Base-by-base conservation (phyloP, 176 grass and related monocot genomes). In the Elymus sibiricus region DNA sequence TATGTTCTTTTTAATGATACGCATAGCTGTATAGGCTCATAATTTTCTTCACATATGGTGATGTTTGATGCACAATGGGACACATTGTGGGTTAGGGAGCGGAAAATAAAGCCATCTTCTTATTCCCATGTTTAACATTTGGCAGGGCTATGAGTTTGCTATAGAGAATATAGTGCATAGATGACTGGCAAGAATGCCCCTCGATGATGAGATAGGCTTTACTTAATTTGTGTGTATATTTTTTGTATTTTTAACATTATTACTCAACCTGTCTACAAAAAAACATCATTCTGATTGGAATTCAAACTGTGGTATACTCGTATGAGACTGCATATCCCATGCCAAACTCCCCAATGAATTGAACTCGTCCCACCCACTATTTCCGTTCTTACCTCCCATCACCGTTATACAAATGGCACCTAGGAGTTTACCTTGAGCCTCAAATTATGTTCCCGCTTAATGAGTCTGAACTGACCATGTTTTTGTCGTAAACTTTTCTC, bases 311-410 rank as follows among this genome's bases (percentile, higher is more conserved):
- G n/a, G 70, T 58, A 58, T 58, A 40, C 32, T 40, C 16, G 34
- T 69, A 47, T 74, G 70, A 47, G 42, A 43, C 70, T 74, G 42
- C 70, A 74, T 26, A 14, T 71, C 70, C 16, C 70, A 74, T 74
- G n/a, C 70, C 70, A 47, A 74, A 47, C 24, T 27, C 22, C 24
- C 70, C 70, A 73, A 46, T 74, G n/a, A 12, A 16, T 74, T 15
- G 6, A 46, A 27, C 70, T 74, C 70, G 25, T 66, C 28, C 27
- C 5, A 66, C 28, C 29, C 63, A 67, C 64, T 67, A 67, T 67
- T 67, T 67, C 64, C 64, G 34, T 67, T 34, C 28, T 67, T 34
- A 67, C 64, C 64, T 67, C 64, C 29, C 28, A 67, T 44, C n/a
- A 70, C 66, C 66, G 21, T 38, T 39, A 37, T 35, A 70, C 9